phyloP scores from a whole-genome alignment of 2,329 filamentous ascomycete species.

The Bisporella sp. region DNA sequence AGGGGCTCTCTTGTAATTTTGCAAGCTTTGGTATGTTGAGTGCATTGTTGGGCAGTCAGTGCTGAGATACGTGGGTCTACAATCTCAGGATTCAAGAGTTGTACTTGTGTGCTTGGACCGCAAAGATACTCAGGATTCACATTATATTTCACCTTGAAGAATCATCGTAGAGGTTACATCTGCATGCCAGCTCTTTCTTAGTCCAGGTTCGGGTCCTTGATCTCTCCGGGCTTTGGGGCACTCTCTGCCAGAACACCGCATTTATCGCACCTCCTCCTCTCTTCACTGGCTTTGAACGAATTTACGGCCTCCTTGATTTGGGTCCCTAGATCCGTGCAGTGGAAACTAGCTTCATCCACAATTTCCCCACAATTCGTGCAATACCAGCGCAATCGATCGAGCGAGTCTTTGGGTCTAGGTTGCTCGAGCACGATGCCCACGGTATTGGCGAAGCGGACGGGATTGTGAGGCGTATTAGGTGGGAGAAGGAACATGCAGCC shows the following conservation, averaged over 20 bases:
- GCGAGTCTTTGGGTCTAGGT: slow-evolving; percentile 57
- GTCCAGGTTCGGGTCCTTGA: slow-evolving; percentile 49
- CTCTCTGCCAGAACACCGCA: slow-evolving; percentile 74
- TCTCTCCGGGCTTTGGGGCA: slow-evolving; percentile 53
- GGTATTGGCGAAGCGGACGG: slow-evolving; percentile 85
- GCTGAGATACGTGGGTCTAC: too few relatives aligned
- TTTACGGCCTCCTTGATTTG: slow-evolving; percentile 93
- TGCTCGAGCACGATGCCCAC: slow-evolving; percentile 94
- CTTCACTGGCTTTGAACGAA: slow-evolving; percentile 63
- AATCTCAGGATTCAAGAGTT: too few relatives aligned
- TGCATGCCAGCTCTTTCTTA: too few relatives aligned
- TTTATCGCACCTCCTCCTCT: slow-evolving; percentile 64
- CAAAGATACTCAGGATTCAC: too few relatives aligned
- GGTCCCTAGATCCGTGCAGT: slow-evolving; percentile 83
- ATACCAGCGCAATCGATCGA: slow-evolving; percentile 89
- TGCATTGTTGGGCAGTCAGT: too few relatives aligned
- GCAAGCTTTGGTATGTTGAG: too few relatives aligned
- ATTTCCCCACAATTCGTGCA: slow-evolving; percentile 62
- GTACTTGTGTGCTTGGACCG: too few relatives aligned
- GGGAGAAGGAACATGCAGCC: slow-evolving; percentile 92
- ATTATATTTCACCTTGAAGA: too few relatives aligned
- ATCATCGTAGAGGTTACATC: too few relatives aligned
- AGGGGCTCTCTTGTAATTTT: too few relatives aligned
- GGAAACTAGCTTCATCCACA: slow-evolving; percentile 81
- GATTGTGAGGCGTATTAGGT: slow-evolving; percentile 93